Evolutionary conservation across 2,329 filamentous ascomycete genomes (phyloP), one percentile per base, ranked within the genome.

Genomic region (Alternaria atra): DNA sequence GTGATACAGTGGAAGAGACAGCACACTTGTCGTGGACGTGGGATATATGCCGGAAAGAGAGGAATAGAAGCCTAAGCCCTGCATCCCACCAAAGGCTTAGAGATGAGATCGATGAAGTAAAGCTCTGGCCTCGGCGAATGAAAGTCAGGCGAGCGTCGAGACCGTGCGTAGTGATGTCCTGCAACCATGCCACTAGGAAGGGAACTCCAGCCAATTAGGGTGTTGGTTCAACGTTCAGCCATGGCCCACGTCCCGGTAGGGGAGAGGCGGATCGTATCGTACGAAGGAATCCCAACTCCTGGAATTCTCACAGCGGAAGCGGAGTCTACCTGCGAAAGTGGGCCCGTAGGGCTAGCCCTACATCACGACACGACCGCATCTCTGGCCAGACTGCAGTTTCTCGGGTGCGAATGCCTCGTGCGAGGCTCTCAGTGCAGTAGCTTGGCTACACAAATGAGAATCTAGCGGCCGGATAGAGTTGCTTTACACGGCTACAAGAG

Each of bases 161-260:
- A 37, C 66, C 62, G 56, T 68, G 68, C 61, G 64, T 52, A 43
- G 61, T 65, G 55, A 59, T 65, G 65, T 59, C 50, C 56, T 44
- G 52, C 63, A 29, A 55, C 35, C 50, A 64, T 64, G 64, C 56
- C 50, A 58, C 58, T 55, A 57, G 39, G 47, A 34, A 17, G 34
- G 35, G 25, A 51, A 30, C 25, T 47, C 42, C 61, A 35, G 59
- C 69, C 68, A 74, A 70, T 72, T 35, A 51, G 56, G 48, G 42
- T 47, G 55, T 44, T 34, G 17, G 27, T 30, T 27, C 32, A 42
- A 17, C 27, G 44, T 27, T 58, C 43, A 58, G 51, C 53, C 25
- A 58, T 42, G 25, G 17, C 30, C 60, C 42, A 43, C 43, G 34
- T 59, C 27, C 32, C 46, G 12, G 13, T 42, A 29, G 55, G 37